A percentile compares a stretch with the other conserved stretches of the same genome.
Evolutionary conservation across 2,329 filamentous ascomycete genomes (phyloP).

Genomic region (Fusarium clavum): DNA sequence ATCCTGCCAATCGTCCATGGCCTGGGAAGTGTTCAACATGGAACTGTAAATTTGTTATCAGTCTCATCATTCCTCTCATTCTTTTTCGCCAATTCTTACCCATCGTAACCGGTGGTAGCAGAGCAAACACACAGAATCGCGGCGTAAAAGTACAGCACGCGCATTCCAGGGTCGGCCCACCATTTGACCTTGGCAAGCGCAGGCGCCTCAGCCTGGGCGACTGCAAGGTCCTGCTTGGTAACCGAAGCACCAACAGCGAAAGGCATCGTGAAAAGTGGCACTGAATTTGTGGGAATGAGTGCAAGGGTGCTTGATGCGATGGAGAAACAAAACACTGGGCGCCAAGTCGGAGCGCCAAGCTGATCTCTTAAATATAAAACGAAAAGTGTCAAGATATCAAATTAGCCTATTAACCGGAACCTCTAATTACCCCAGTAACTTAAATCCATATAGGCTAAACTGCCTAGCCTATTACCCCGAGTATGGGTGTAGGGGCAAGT

Average conservation of each 20-base stretch:
- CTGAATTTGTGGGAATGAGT: neutral
- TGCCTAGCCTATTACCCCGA: neutral
- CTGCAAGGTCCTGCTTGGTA: slow-evolving; percentile 45
- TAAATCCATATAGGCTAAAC: neutral
- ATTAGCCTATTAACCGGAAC: neutral
- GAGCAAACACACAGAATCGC: slow-evolving; percentile 67
- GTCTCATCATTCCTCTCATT: too few relatives aligned
- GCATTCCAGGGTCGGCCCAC: slow-evolving; percentile 66
- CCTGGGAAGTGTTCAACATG: slow-evolving; percentile 69
- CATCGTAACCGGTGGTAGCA: slow-evolving; percentile 72
- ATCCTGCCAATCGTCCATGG: slow-evolving; percentile 64
- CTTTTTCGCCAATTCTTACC: slow-evolving; percentile 39
- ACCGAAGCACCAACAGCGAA: slow-evolving; percentile 21
- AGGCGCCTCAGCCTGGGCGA: slow-evolving; percentile 59
- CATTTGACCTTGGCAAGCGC: slow-evolving; percentile 67
- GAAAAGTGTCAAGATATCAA: neutral
- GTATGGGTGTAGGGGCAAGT: neutral
- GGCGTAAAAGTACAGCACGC: slow-evolving; percentile 62
- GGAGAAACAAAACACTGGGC: neutral
- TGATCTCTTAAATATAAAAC: neutral
- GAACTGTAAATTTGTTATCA: neutral
- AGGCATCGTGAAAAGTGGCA: slow-evolving; percentile 13
- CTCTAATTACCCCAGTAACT: neutral
- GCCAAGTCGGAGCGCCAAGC: neutral
- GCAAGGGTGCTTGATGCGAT: neutral